Evolutionary conservation across 129 eudicot species (phyloP), one percentile per base, ranked within the genome.

Genomic region (Flaveria bidentis): DNA sequence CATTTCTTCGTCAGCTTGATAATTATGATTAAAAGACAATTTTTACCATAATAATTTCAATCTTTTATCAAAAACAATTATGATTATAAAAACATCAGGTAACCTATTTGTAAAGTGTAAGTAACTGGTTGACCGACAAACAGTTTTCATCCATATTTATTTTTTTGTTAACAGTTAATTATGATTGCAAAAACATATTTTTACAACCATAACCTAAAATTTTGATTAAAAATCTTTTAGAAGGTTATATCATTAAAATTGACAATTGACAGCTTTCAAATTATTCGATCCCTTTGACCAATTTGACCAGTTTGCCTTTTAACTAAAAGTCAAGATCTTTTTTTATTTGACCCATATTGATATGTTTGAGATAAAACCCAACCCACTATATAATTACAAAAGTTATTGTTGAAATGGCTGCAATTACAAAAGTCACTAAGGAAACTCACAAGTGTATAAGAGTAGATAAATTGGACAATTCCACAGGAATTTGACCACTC

Each of bases 401-500:
- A 20, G 22, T 20, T 20, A 20, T 20, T 20, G 22, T 20, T 20
- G 22, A 20, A 20, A 20, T 20, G 22, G 22, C 0, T 20, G 22
- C 55, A 39, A 50, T 33, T 47, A 63, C 41, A 49, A 5, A 46
- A 63, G 61, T 30, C 15, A 18, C 15, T 30, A 75, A 76, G 58
- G 56, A 25, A 50, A 82, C 96, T 90, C 65, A 92, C 98, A 92
- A 71, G 80, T 92, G 98, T 75, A 81, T 28, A 55, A 92, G 78
- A 76, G 67, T 81, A 41, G 91, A 73, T 47, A 90, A 70, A 45
- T 75, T 84, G 17, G 88, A 77, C 69, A 92, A 82, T 72, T 86
- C 96, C 53, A 74, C 45, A 41, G 98, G 98, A 74, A 92, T 80
- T 73, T 85, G 96, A 76, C 98, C 98, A 42, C 90, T 92, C 76